Percentiles rank a stretch among this genome's conserved stretches.
phyloP scores from a whole-genome alignment of 1,139 yeast genomes.

The Nakaseomyces uthaithaninus region DNA sequence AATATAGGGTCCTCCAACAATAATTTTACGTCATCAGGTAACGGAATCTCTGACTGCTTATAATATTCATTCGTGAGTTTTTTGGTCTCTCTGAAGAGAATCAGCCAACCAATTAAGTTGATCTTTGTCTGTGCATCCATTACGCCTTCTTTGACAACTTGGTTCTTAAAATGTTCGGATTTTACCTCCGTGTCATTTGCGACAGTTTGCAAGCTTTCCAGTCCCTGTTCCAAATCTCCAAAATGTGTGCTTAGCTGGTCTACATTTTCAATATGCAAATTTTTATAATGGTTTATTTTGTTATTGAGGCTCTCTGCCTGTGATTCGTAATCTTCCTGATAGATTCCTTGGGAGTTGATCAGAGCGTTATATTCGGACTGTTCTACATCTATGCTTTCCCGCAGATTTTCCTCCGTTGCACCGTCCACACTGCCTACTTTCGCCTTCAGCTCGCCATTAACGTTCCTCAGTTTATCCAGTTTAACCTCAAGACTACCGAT shows the following conservation, averaged over 20 bases:
- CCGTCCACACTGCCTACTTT: not conserved
- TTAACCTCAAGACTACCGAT: not conserved
- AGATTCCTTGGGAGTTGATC: not conserved
- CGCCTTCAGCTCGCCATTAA: not conserved
- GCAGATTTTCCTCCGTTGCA: not conserved
- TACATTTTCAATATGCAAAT: not conserved
- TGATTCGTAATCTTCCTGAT: not conserved
- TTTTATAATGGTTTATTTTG: not conserved
- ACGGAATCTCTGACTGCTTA: not conserved
- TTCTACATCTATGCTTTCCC: not conserved
- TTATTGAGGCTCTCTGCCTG: not conserved
- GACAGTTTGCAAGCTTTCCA: not conserved
- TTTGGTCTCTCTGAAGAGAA: not conserved
- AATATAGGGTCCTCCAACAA: constrained; percentile 2
- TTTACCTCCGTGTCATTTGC: not conserved
- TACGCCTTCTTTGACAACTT: not conserved
- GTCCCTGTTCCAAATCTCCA: not conserved
- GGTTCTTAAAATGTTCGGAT: not conserved
- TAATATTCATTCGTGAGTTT: not conserved
- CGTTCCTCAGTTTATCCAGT: not conserved
- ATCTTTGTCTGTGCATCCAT: not conserved
- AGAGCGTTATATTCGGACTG: not conserved
- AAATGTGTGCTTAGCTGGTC: not conserved
- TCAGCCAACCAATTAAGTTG: not conserved
- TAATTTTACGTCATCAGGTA: not conserved